Base-by-base conservation (phyloP, 2,329 filamentous ascomycete genomes). In the Colletotrichum tofieldiae region DNA sequence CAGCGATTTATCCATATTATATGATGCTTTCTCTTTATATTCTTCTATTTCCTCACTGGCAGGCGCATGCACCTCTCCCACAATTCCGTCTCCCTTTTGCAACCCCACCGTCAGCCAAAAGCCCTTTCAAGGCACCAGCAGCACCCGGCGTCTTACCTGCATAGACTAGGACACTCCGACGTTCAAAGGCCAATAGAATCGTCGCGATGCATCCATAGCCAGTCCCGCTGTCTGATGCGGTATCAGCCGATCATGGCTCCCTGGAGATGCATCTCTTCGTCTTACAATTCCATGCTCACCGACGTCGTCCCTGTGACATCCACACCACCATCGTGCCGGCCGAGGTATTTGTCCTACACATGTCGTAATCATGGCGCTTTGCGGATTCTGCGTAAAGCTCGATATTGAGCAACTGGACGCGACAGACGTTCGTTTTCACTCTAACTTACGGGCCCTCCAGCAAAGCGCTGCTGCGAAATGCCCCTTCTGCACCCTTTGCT, bases 381-480 rank as follows among this genome's bases (percentile, higher is more conserved):
- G 67, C 43, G 16, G 32, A 6, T 4, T 65, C 32, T 69, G 61
- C 16, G 16, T 20, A 20, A 52, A 51, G 14, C 37, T 65, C 11
- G 11, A 45, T 0, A 43, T 65, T 14, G 60, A 69, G 16, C 23
- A 52, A 18, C 23, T 41, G 35, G 41, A 37, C 35, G 51, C 26
- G 8, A 56, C 49, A 29, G 67, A 69, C 29, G 32, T 69, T 26
- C 67, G 52, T 3, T 69, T 69, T 9, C 67, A 69, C 20, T 16
- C 35, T 6, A 59, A 37, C 8, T 35, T 69, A 1, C 32, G 55
- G 12, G 45, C 66, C 1, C 61, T 65, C 6, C 20, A 51, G 35
- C 49, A 51, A 1, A 58, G 61, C 20, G 51, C 61, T 23, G 35
- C 26, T 3, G 9, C 43, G 9, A 16, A 20, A 6, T 69, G 66